These are phyloP conservation scores for Myrica gale DNA, from an alignment of 306 rosid species.

Conservation along the genomic window DNA sequence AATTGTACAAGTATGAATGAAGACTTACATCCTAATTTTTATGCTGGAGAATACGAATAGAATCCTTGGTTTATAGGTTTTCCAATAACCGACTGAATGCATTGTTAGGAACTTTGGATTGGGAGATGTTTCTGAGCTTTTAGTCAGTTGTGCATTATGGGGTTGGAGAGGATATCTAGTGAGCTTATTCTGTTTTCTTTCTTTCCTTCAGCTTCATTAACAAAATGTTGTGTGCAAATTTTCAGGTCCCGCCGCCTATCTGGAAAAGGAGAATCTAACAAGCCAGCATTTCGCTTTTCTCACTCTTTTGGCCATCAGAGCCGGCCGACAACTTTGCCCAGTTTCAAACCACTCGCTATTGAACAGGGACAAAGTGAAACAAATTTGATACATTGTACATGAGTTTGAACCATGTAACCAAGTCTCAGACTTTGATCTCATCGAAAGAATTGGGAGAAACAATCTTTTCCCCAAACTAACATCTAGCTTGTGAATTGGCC, in stretches of 20 bases:
- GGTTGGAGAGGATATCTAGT: too few relatives aligned
- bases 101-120: not conserved
- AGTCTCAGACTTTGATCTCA: not conserved
- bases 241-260: conserved; percentile 35
- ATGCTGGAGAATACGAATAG: too few relatives aligned
- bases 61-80: too few relatives aligned
- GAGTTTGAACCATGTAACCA: not conserved
- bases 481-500: too few relatives aligned
- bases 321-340: conserved; percentile 12
- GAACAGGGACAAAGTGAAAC: conserved; percentile 12
- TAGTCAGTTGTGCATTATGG: too few relatives aligned
- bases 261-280: conserved; percentile 37
- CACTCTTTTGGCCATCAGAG: conserved; percentile 23
- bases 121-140: not conserved
- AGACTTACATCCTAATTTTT: too few relatives aligned
- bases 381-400: not conserved
- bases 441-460: not conserved
- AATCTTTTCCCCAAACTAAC: too few relatives aligned
- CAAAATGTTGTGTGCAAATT: conserved; percentile 13
- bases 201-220: not conserved
- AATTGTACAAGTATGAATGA: too few relatives aligned
- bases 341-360: conserved; percentile 14
- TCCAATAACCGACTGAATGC: not conserved
- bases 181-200: not conserved
- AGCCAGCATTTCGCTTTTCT: conserved; percentile 21